These are phyloP conservation scores for Kokia cookei DNA, from an alignment of 441 rosid species.

Conservation along the genomic window DNA sequence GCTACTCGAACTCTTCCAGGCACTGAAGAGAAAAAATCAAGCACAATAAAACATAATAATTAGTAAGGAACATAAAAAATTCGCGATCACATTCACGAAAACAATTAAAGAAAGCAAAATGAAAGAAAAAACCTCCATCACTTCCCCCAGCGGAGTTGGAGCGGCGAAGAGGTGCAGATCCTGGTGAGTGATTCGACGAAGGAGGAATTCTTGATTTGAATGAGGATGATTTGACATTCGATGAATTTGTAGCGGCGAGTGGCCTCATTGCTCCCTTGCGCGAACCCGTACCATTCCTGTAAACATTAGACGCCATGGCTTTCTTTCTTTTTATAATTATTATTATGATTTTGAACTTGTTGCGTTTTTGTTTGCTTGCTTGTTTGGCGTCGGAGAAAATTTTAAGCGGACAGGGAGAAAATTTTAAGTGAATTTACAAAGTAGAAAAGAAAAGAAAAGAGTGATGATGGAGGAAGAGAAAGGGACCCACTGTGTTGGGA, in stretches of 20 bases:
- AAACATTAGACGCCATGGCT: slow-evolving; percentile 50
- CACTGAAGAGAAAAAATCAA: slow-evolving; percentile 25
- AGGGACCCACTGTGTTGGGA: slow-evolving; percentile 20
- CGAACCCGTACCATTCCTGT: slow-evolving; percentile 54
- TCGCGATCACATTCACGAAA: background rate
- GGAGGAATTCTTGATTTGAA: slow-evolving; percentile 59
- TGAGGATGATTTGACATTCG: slow-evolving; percentile 59
- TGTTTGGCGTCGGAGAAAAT: slow-evolving; percentile 1
- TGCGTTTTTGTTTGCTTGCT: background rate
- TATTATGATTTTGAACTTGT: background rate
- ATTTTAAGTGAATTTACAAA: slow-evolving; percentile 11
- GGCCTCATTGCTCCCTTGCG: slow-evolving; percentile 39
- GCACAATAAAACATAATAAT: background rate
- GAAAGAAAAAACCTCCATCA: slow-evolving; percentile 50
- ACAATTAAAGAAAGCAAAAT: background rate
- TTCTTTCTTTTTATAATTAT: background rate
- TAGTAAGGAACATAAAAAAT: background rate
- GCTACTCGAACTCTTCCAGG: slow-evolving; percentile 96
- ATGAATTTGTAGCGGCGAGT: slow-evolving; percentile 13
- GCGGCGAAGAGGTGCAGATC: slow-evolving; percentile 53
- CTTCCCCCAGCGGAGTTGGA: slow-evolving; percentile 41
- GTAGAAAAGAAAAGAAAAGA: slow-evolving; percentile 17
- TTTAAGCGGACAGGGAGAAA: background rate
- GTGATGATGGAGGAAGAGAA: slow-evolving; percentile 14
- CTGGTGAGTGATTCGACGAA: slow-evolving; percentile 24